Percentiles rank a stretch among this genome's conserved stretches.
phyloP scores from a whole-genome alignment of 495 filamentous ascomycete species.

The Penicillium lividum region DNA sequence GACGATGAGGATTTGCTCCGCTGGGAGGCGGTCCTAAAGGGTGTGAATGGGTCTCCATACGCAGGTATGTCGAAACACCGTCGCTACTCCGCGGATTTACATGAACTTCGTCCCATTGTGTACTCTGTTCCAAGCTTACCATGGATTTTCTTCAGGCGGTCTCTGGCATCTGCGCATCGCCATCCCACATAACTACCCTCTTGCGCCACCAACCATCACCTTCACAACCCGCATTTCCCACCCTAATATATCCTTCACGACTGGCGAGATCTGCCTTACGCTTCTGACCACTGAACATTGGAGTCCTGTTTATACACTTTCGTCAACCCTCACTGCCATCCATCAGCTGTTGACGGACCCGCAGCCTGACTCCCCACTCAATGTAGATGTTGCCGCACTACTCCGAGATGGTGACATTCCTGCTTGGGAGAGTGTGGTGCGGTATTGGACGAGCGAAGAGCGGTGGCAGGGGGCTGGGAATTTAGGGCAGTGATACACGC shows the following conservation, averaged over 20 bases:
- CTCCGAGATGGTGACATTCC: conserved; percentile 72
- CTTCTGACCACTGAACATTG: conserved; percentile 76
- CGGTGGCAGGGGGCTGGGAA: conserved; percentile 34
- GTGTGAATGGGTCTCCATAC: conserved; percentile 66
- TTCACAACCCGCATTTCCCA: conserved; percentile 85
- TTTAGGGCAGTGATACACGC: conserved; percentile 16
- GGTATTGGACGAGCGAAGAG: conserved; percentile 69
- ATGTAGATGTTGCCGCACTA: conserved; percentile 83
- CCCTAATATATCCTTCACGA: conserved; percentile 77
- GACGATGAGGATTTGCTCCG: conserved; percentile 68
- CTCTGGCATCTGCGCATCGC: conserved; percentile 79
- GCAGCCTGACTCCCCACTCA: conserved; percentile 79
- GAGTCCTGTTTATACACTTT: conserved; percentile 81
- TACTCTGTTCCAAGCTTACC: background rate
- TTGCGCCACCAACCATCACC: conserved; percentile 68
- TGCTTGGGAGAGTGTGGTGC: conserved; percentile 76
- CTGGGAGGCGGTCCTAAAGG: conserved; percentile 81
- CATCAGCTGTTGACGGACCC: conserved; percentile 76
- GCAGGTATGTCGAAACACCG: conserved; percentile 54
- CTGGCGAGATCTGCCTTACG: conserved; percentile 92
- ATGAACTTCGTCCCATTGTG: background rate
- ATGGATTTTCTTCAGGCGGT: conserved; percentile 56
- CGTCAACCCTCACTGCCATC: conserved; percentile 72
- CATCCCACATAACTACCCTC: conserved; percentile 78
- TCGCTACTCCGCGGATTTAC: background rate